phyloP scores from a whole-genome alignment of 805 yeast species.

The Hanseniaspora lindneri region DNA sequence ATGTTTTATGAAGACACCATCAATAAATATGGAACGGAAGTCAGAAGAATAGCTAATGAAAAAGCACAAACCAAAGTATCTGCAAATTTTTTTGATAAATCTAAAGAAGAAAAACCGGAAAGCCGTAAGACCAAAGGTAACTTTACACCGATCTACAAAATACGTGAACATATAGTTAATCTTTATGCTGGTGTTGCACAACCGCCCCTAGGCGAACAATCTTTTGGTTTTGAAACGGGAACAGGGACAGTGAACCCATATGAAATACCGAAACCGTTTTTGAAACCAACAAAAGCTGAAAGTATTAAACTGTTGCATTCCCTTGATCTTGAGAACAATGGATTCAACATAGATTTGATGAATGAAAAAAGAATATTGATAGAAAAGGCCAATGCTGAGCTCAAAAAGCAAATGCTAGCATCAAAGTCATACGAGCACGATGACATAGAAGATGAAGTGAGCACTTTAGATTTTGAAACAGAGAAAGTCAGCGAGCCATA shows the following conservation, averaged over 20 bases:
- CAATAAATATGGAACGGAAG: slow-evolving; percentile 3
- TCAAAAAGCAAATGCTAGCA: background rate
- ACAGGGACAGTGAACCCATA: background rate
- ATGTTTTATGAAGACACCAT: background rate
- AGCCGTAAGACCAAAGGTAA: background rate
- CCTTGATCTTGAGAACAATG: background rate
- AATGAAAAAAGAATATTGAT: background rate
- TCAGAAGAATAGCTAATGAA: no score
- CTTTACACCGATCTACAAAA: background rate
- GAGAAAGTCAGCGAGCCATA: slow-evolving; percentile 1
- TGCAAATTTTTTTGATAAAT: slow-evolving; percentile 5
- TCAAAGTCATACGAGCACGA: background rate
- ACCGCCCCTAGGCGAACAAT: background rate
- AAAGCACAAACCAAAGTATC: background rate
- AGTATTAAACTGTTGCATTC: background rate
- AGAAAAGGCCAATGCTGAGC: background rate
- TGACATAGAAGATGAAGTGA: background rate
- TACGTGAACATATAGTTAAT: background rate
- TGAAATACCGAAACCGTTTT: background rate
- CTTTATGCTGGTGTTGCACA: background rate
- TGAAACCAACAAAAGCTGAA: background rate
- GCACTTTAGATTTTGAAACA: background rate
- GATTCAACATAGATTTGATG: background rate
- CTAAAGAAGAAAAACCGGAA: background rate
- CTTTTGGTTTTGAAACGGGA: background rate